phyloP scores from a whole-genome alignment of 1,139 yeast genomes.

The Zhuliangozyma blackwelliae region DNA sequence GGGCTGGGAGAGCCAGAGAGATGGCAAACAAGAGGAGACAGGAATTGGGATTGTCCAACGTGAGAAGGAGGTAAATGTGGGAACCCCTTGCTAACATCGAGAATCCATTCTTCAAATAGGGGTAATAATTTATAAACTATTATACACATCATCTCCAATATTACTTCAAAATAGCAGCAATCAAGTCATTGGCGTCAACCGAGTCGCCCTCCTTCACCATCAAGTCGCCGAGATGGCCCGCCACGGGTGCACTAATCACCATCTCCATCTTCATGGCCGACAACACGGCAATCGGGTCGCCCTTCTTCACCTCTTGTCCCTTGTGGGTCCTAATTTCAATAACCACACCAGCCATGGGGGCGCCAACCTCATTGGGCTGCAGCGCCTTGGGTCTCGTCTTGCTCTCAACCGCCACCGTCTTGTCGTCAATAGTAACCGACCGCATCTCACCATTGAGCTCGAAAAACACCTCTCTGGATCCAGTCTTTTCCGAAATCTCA shows the following conservation, averaged over 20 bases:
- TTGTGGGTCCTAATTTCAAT: slow-evolving; percentile 88
- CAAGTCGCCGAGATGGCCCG: slow-evolving; percentile 78
- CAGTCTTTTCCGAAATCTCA: slow-evolving; percentile 78
- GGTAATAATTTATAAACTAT: neutral
- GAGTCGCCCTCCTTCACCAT: slow-evolving; percentile 86
- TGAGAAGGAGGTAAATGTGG: neutral
- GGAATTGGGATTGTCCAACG: slow-evolving; percentile 20
- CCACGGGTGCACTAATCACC: slow-evolving; percentile 90
- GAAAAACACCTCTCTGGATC: slow-evolving; percentile 93
- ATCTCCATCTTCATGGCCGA: slow-evolving; percentile 99
- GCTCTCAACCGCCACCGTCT: slow-evolving; percentile 77
- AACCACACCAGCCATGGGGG: slow-evolving; percentile 99
- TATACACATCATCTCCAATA: neutral
- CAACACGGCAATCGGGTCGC: slow-evolving; percentile 90
- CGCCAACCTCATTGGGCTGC: slow-evolving; percentile 91
- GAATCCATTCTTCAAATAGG: too few relatives aligned
- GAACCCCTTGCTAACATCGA: too few relatives aligned
- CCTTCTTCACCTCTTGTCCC: slow-evolving; percentile 89
- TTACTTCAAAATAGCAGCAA: slow-evolving; percentile 36
- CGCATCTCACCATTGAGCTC: slow-evolving; percentile 98
- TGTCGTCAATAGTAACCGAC: slow-evolving; percentile 88
- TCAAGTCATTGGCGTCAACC: slow-evolving; percentile 88
- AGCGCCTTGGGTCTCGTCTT: slow-evolving; percentile 90
- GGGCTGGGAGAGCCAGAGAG: slow-evolving; percentile 14
- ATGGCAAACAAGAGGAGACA: slow-evolving; percentile 16